A percentile compares a stretch with the other conserved stretches of the same genome.
These are phyloP conservation scores for Pseudoscleropodium purum DNA, from an alignment of 225 moss, liverwort and hornwort genomes.

Conservation along the genomic window DNA sequence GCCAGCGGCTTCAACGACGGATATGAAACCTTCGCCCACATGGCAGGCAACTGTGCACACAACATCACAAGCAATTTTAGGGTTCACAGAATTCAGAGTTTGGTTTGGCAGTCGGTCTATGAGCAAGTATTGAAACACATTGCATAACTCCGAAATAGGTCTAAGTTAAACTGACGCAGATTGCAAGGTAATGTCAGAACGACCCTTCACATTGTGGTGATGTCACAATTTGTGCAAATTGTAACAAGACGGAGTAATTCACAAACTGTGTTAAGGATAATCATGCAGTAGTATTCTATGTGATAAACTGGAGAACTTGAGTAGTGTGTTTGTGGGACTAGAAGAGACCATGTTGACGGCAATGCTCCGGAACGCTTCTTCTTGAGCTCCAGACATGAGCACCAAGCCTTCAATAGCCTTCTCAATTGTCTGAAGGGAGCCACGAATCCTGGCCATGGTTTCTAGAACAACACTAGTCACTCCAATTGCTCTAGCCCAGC, in stretches of 20 bases:
- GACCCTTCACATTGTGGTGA: neutral
- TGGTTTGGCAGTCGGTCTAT: neutral
- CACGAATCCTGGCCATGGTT: slow-evolving; percentile 42
- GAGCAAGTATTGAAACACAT: neutral
- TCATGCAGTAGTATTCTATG: neutral
- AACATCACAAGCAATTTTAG: neutral
- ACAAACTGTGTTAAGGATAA: neutral
- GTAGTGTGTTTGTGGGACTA: neutral
- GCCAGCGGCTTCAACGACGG: slow-evolving; percentile 74
- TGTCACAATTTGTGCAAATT: neutral
- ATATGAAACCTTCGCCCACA: slow-evolving; percentile 91
- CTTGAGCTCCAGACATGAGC: slow-evolving; percentile 83
- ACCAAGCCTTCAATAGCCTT: slow-evolving; percentile 85
- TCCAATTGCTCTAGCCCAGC: neutral
- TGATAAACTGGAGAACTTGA: neutral
- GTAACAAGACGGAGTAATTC: neutral
- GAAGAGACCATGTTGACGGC: slow-evolving; percentile 55
- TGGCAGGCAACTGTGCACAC: slow-evolving; percentile 45
- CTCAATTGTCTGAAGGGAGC: slow-evolving; percentile 72
- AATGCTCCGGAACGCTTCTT: slow-evolving; percentile 73
- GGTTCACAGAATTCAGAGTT: neutral
- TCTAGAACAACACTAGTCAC: neutral
- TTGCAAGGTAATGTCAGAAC: neutral
- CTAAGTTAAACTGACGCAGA: neutral
- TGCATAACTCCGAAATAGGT: neutral